Evolutionary conservation across 768 basidiomycete genomes (phyloP), one percentile per base, ranked within the genome.

Genomic region (Suillus plorans): DNA sequence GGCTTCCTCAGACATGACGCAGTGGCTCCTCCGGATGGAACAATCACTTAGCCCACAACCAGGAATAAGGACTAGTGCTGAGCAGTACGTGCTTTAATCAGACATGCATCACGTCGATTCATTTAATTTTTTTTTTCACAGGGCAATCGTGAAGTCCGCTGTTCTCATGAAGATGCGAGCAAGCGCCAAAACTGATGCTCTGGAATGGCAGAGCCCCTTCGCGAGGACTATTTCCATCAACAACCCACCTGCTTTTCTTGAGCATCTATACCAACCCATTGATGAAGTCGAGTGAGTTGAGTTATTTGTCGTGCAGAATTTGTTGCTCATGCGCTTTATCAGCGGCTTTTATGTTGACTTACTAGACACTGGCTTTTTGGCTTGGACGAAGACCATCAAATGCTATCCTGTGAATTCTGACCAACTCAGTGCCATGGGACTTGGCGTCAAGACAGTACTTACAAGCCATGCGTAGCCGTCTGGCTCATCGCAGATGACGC

Each of bases 141-240:
- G 91, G 65, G 91, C 86, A 12, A 75, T 92, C 31, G 83, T 87
- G n/a, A 90, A 88, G 71, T 71, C 92, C 45, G 79, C 88, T 47
- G 82, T 84, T 41, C 86, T 87, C 69, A 81, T 93, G 72, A 94
- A 94, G 76, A 85, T 92, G 64, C 85, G 93, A 64, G 90, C 88
- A 9, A 89, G 90, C 70, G 85, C 91, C 41, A 78, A 78, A 69
- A 85, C 84, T 5, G 74, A 74, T 4, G 63, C 80, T 92, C 25
- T 94, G 92, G 92, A 86, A 71, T 92, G 90, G 89, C 78, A 64
- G 22, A 91, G 86, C 73, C 90, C 91, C 5, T 72, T 90, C 39
- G 75, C 78, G 41, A 79, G 74, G 60, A 75, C 80, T 37, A 72
- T 92, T 39, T 49, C 75, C 14, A 73, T 91, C 52, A 67, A 64